Conservation (phyloP, 768 basidiomycete species). For the Leccinum sublutescens region DNA sequence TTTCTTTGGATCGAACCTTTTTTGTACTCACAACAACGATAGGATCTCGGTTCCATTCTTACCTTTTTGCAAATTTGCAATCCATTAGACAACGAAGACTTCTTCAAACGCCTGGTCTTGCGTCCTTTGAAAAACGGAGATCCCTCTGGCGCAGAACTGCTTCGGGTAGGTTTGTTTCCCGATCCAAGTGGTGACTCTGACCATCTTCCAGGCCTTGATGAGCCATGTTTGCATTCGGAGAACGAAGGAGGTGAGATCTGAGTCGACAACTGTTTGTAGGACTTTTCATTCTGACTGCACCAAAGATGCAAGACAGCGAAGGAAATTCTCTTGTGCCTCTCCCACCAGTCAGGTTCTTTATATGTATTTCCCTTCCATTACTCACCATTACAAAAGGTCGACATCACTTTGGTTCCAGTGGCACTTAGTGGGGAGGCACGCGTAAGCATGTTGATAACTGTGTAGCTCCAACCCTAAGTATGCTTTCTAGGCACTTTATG, state of each 20-base stretch:
- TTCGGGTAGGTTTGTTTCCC: slow-evolving; percentile 49
- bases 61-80: slow-evolving; percentile 83
- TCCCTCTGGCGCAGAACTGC: slow-evolving; percentile 63
- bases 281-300: slow-evolving; percentile 17
- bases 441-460: slow-evolving; percentile 37
- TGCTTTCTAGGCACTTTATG: slow-evolving; percentile 54
- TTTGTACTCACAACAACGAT: not conserved
- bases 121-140: slow-evolving; percentile 74
- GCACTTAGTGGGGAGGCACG: slow-evolving; percentile 61
- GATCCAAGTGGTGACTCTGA: not conserved
- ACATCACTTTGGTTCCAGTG: slow-evolving; percentile 74
- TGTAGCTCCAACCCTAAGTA: slow-evolving; percentile 1
- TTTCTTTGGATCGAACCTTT: not conserved
- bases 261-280: not conserved
- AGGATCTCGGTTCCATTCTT: slow-evolving; percentile 87
- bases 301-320: slow-evolving; percentile 77
- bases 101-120: slow-evolving; percentile 75
- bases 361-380: not conserved
- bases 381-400: slow-evolving; percentile 49
- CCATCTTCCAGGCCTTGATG: slow-evolving; percentile 61
- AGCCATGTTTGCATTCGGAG: slow-evolving; percentile 74
- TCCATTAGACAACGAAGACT: slow-evolving; percentile 80
- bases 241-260: slow-evolving; percentile 65
- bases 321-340: slow-evolving; percentile 75
- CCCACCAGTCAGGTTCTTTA: slow-evolving; percentile 52